Evolutionary conservation across 129 eudicot genomes (phyloP), one percentile per base, ranked within the genome.

Genomic region (Lactuca saligna): DNA sequence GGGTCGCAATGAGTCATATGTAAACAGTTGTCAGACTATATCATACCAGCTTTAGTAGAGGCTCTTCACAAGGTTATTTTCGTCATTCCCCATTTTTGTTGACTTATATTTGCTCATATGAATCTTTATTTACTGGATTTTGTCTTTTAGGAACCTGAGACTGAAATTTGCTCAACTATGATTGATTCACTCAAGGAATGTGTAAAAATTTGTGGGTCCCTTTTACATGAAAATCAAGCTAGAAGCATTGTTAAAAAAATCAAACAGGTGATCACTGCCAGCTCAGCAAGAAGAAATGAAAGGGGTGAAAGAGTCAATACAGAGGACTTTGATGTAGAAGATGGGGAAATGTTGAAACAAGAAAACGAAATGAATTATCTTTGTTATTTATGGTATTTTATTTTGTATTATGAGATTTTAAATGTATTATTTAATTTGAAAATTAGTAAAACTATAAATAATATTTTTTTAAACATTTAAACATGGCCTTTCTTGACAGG

Each of bases 261-360:
- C 29, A 94, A 94, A 38, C 88, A 79, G 65, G 99, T 85, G 8
- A 77, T 94, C 34, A 87, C 91, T 20, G 97, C 99, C 68, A 94
- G 99, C 63, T 77, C 91, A 68, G 76, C 84, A 68, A 87, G 99
- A 83, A 94, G 85, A 69, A 71, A 76, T 55, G 97, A 85, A 72
- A 75, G 99, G 76, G 90, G 85, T 9, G 97, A 89, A 57, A 89
- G 97, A 78, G 83, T 90, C 41, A 87, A 87, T 77, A 96, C 99
- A 56, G 99, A 94, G 79, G 99, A 89, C 84, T 94, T 94, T 78
- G 99, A 94, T 78, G 93, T 90, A 35, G 99, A 93, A 78, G 99
- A 93, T 64, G 92, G 88, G 15, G 97, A 89, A 78, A 71, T 89
- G 82, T 90, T 94, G 29, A 87, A 76, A 71, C 97, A 94, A 82